A percentile compares a stretch with the other conserved stretches of the same genome.
Conservation (phyloP, 768 basidiomycete genomes). For the Dictyophora rubrovolvata region DNA sequence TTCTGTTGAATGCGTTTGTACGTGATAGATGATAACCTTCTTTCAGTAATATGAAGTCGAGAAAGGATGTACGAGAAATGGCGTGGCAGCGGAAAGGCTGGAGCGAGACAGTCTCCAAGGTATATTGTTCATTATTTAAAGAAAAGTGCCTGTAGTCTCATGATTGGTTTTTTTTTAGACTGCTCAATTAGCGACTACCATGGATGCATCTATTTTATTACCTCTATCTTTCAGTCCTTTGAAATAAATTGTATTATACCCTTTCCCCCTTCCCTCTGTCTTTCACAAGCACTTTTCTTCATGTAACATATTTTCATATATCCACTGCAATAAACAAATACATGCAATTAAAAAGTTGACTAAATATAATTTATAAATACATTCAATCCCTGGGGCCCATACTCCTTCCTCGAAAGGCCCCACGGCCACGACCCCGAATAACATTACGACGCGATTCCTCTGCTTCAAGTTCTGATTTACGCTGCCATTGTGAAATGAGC, state of each 20-base stretch:
- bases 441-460: conserved; percentile 20
- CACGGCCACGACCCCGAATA: neutral
- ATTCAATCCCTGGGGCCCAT: neutral
- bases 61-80: conserved; percentile 78
- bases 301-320: neutral
- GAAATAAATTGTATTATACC: conserved; percentile 35
- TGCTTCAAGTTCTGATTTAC: conserved; percentile 57
- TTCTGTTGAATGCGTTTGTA: too few relatives aligned
- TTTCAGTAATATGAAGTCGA: conserved; percentile 61
- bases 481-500: conserved; percentile 84
- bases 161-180: conserved; percentile 57
- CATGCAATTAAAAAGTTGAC: neutral
- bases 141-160: conserved; percentile 7
- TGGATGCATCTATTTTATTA: conserved; percentile 79
- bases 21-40: too few relatives aligned
- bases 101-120: conserved; percentile 92
- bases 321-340: neutral
- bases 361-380: neutral
- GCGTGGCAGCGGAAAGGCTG: conserved; percentile 95
- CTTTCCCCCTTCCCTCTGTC: neutral
- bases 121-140: conserved; percentile 21
- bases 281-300: too few relatives aligned
- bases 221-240: conserved; percentile 80
- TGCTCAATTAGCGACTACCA: conserved; percentile 70
- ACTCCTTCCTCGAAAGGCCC: neutral